Evolutionary conservation across 2,329 filamentous ascomycete genomes (phyloP).

Genomic region (Epichloe elymi): DNA sequence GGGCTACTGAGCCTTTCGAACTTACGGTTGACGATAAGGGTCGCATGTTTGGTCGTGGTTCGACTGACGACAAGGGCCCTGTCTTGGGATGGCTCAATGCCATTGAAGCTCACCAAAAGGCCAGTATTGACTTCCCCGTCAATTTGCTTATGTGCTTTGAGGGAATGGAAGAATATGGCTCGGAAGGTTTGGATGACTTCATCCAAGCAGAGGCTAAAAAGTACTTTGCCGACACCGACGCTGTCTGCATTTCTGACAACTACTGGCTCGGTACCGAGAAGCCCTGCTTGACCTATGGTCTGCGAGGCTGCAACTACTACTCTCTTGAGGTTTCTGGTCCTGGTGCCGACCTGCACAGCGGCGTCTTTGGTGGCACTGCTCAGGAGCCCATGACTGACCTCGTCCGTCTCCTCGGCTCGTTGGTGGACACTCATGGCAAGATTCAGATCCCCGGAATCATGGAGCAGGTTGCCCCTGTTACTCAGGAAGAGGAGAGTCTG

Average conservation of each 20-base stretch:
- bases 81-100: conserved; percentile 96
- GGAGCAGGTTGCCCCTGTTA: conserved; percentile 83
- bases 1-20: conserved; percentile 89
- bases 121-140: conserved; percentile 85
- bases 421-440: conserved; percentile 83
- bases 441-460: conserved; percentile 90
- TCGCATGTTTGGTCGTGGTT: conserved; percentile 90
- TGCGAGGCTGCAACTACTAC: conserved; percentile 98
- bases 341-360: conserved; percentile 86
- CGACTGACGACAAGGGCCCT: conserved; percentile 95
- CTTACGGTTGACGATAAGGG: conserved; percentile 79
- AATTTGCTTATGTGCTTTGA: conserved; percentile 99
- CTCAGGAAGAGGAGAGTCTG: conserved; percentile 72
- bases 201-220: conserved; percentile 84
- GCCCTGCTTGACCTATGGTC: conserved; percentile 92
- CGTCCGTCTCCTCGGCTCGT: conserved; percentile 62
- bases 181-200: conserved; percentile 88
- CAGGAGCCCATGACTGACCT: conserved; percentile 99
- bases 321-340: conserved; percentile 81
- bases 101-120: conserved; percentile 94
- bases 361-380: conserved; percentile 90
- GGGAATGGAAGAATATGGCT: conserved; percentile 99
- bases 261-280: conserved; percentile 99
- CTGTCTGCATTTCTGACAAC: conserved; percentile 97
- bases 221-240: conserved; percentile 91